Evolutionary conservation across 176 grass and related monocot genomes (phyloP).

Genomic region (Thalia dealbata): DNA sequence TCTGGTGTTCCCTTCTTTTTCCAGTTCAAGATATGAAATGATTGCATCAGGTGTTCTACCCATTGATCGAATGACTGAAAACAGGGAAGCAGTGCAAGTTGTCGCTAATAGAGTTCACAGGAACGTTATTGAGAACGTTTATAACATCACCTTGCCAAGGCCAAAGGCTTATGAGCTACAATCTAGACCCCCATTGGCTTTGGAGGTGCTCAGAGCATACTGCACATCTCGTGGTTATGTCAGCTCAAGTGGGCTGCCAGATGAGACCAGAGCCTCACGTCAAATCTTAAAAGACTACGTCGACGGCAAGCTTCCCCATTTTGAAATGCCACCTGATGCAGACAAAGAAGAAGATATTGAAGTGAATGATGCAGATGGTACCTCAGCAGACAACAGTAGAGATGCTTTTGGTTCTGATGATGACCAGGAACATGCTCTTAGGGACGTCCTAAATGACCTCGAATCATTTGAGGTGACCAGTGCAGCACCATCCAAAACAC

Average conservation of each 20-base stretch:
- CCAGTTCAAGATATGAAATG: constrained; percentile 93
- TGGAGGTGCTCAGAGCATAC: constrained; percentile 59
- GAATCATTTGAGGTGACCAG: constrained; percentile 43
- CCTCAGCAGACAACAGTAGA: constrained; percentile 17
- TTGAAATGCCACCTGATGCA: constrained; percentile 51
- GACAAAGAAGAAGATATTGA: neutral
- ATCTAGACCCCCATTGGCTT: constrained; percentile 46
- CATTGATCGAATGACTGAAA: constrained; percentile 76
- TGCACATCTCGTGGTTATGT: constrained; percentile 75
- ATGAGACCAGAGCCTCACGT: constrained; percentile 69
- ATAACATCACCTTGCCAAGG: constrained; percentile 66
- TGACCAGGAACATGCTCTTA: constrained; percentile 23
- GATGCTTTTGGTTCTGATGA: neutral
- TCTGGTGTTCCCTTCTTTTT: constrained; percentile 92
- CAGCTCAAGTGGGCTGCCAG: constrained; percentile 57
- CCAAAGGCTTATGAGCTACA: constrained; percentile 57
- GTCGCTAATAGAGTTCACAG: constrained; percentile 62
- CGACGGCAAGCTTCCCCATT: constrained; percentile 85
- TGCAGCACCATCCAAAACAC: constrained; percentile 7
- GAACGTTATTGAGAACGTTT: constrained; percentile 41
- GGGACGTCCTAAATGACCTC: constrained; percentile 34
- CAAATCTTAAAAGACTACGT: constrained; percentile 93
- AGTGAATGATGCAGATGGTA: neutral
- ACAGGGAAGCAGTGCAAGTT: constrained; percentile 69
- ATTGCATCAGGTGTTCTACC: constrained; percentile 83